These are phyloP conservation scores for Periconia digitata DNA, from an alignment of 2,329 filamentous ascomycete genomes.

Conservation along the genomic window DNA sequence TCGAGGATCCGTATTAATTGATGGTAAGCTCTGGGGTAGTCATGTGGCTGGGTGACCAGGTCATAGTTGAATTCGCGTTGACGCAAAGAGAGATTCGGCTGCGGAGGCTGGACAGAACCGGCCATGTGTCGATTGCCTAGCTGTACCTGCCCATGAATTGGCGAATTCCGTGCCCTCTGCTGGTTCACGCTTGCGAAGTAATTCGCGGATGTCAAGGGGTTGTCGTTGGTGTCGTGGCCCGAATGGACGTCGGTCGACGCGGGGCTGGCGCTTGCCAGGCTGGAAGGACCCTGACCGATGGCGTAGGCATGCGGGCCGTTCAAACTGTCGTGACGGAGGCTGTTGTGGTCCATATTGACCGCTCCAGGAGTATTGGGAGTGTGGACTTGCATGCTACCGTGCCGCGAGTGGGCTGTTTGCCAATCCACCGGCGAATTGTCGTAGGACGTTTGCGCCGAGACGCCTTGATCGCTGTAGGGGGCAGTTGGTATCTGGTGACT, in stretches of 20 bases:
- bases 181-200: conserved; percentile 40
- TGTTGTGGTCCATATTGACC: conserved; percentile 28
- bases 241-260: conserved; percentile 46
- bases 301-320: conserved; percentile 59
- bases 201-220: conserved; percentile 34
- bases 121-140: conserved; percentile 28
- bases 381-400: conserved; percentile 49
- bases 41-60: conserved; percentile 85
- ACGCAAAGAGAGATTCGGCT: conserved; percentile 39
- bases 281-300: conserved; percentile 60
- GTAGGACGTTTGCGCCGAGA: conserved; percentile 35
- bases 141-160: conserved; percentile 26
- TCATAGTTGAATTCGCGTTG: conserved; percentile 81
- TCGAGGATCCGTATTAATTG: conserved; percentile 79
- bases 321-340: conserved; percentile 35
- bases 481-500: conserved; percentile 42
- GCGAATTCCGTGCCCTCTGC: conserved; percentile 29
- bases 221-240: conserved; percentile 48
- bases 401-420: conserved; percentile 44
- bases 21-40: conserved; percentile 89
- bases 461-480: conserved; percentile 24
- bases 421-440: conserved; percentile 35
- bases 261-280: conserved; percentile 60
- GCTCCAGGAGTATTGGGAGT: conserved; percentile 46
- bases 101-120: conserved; percentile 33